Evolutionary conservation across 441 rosid genomes (phyloP).

Genomic region (Viola pubescens): DNA sequence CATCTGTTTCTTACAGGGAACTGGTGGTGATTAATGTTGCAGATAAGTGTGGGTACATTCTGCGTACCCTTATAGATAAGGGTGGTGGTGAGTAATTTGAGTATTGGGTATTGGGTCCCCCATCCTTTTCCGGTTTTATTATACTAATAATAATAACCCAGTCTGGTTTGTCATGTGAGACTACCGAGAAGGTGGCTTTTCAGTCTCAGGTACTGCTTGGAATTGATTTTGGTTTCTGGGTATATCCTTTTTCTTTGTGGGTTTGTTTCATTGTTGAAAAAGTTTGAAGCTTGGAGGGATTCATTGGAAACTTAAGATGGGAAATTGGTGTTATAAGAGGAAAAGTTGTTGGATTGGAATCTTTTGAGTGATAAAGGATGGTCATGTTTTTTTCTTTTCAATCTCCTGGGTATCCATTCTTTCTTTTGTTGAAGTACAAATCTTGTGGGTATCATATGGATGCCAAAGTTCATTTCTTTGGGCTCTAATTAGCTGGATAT

Average conservation of each 20-base stretch:
- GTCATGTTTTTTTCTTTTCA: conserved; percentile 6
- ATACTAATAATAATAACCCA: not conserved
- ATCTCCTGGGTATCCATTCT: conserved; percentile 7
- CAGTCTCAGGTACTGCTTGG: conserved; percentile 6
- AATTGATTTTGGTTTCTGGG: conserved; percentile 18
- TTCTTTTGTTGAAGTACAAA: not conserved
- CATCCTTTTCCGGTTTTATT: conserved; percentile 13
- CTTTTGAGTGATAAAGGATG: conserved; percentile 25
- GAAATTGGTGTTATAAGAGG: conserved; percentile 9
- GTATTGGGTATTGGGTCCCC: conserved; percentile 18
- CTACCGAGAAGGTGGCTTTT: conserved; percentile 5
- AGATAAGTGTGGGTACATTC: conserved; percentile 15
- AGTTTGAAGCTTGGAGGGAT: conserved; percentile 21
- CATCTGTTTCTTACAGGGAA: conserved; percentile 10
- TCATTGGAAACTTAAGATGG: conserved; percentile 19
- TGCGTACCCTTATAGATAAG: not conserved
- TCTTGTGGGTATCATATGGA: not conserved
- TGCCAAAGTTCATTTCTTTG: conserved; percentile 12
- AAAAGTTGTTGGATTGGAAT: conserved; percentile 20
- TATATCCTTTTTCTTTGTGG: conserved; percentile 12
- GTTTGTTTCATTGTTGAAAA: conserved; percentile 20
- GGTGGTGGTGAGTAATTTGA: conserved; percentile 12
- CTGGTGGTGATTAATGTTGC: conserved; percentile 7
- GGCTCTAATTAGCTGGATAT: conserved; percentile 38
- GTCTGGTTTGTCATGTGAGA: conserved; percentile 17